phyloP scores from a whole-genome alignment of 441 rosid species.

The Omphalea diandra region DNA sequence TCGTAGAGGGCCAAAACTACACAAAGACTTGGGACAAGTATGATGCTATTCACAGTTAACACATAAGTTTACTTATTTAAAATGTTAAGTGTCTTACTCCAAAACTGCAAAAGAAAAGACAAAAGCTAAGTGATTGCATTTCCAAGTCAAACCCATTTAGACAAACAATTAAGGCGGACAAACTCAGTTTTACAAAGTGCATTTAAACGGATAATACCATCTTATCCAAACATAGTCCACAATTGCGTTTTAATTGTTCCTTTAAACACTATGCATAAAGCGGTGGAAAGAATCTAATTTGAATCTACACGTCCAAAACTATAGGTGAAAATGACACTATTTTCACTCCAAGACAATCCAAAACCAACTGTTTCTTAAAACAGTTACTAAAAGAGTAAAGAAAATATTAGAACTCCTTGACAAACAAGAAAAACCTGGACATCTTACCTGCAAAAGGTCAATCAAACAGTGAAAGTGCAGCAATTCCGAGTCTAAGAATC shows the following conservation, averaged over 20 bases:
- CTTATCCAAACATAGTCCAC: not conserved
- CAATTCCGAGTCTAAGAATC: constrained; percentile 61
- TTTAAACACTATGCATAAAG: not conserved
- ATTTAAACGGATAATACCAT: not conserved
- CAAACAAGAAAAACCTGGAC: constrained; percentile 27
- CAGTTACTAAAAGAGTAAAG: not conserved
- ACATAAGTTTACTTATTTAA: not conserved
- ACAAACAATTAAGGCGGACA: not conserved
- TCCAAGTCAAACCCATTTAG: constrained; percentile 7
- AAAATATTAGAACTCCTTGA: constrained; percentile 15
- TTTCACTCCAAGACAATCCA: not conserved
- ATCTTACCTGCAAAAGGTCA: constrained; percentile 52
- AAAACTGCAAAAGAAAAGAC: not conserved
- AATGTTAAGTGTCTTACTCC: not conserved
- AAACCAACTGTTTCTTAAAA: not conserved
- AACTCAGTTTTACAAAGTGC: not conserved
- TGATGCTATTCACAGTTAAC: not conserved
- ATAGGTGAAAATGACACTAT: constrained; percentile 5
- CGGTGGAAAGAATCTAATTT: not conserved
- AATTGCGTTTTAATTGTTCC: not conserved
- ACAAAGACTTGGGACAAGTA: not conserved
- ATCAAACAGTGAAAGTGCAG: constrained; percentile 39
- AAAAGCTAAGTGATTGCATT: not conserved
- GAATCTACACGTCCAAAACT: constrained; percentile 12
- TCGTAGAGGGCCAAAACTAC: not conserved